Evolutionary conservation across 179 eudicot genomes (phyloP).

Genomic region (Monotropa hypopitys): DNA sequence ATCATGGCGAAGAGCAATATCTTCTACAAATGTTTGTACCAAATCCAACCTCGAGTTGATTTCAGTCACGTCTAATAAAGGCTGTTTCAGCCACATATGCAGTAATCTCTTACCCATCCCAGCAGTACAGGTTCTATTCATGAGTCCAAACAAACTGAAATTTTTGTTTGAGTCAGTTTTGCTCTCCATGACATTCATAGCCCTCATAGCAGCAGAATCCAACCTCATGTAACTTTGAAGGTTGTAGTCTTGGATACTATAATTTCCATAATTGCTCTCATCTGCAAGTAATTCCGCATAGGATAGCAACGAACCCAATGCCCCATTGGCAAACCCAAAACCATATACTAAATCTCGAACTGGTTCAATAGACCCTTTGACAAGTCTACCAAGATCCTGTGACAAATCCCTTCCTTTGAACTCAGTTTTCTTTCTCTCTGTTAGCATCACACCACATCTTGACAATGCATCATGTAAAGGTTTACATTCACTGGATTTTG

Average conservation of each 20-base stretch:
- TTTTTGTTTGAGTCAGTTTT: conserved; percentile 90
- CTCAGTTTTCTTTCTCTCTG: conserved; percentile 74
- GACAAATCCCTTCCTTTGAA: conserved; percentile 71
- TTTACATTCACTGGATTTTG: conserved; percentile 50
- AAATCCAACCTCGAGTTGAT: conserved; percentile 70
- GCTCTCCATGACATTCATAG: conserved; percentile 93
- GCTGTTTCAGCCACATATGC: conserved; percentile 97
- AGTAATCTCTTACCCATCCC: conserved; percentile 96
- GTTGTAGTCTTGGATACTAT: conserved; percentile 39
- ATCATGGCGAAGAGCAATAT: conserved; percentile 75
- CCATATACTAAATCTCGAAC: conserved; percentile 79
- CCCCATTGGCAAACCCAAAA: conserved; percentile 66
- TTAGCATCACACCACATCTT: conserved; percentile 87
- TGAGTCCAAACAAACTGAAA: conserved; percentile 88
- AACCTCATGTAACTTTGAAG: conserved; percentile 77
- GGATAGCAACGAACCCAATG: conserved; percentile 59
- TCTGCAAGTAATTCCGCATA: conserved; percentile 84
- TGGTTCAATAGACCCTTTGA: conserved; percentile 80
- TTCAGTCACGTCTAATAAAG: conserved; percentile 68
- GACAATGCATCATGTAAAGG: conserved; percentile 73
- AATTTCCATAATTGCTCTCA: conserved; percentile 70
- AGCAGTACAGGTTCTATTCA: conserved; percentile 96
- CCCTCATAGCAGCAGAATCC: conserved; percentile 96
- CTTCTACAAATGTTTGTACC: conserved; percentile 93
- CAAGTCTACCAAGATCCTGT: conserved; percentile 82